Evolutionary conservation across 164 flowering plant species (phyloP), one percentile per base, ranked within the genome.

Genomic region (Tetracentron sinense): DNA sequence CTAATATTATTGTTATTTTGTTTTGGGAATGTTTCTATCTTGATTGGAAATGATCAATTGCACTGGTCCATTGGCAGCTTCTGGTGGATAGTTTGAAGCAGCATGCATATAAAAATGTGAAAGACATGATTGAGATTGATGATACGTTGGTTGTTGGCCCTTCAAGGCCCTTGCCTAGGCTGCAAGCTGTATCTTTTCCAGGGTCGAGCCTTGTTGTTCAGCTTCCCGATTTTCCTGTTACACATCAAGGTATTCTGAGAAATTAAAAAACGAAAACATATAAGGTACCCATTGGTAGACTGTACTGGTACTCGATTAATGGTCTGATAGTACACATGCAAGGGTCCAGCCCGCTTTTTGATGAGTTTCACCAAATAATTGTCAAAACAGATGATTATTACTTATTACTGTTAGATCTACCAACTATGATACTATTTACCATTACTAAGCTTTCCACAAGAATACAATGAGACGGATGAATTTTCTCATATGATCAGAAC

Each of bases 81-180:
- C 19, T 73, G 66, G 87, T 83, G 69, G 85, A 88, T 38, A 33
- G 12, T 49, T 23, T 76, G 64, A 88, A 83, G 74, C 71, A 56
- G 31, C 64, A 61, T 4, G 90, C 88, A 11, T 86, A 79, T 54
- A 54, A 38, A 46, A 79, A 86, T 64, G 51, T 58, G 58, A 25
- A 59, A 16, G 66, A 69, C 19, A 74, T 82, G 51, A 47, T 70
- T 49, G 74, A 65, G 8, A 15, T 77, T 3, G 62, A 60, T 46
- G 69, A 48, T 0, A 56, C 61, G 15, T 29, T 63, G 3, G 19
- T 56, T n/a, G 19, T 59, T 59, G 72, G 59, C 23, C 61, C 60
- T 69, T 42, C 70, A 33, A 64, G 47, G 63, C 69, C 69, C 42
- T 52, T 74, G 58, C 31, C 64, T 30, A 60, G 33, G 31, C 48